Evolutionary conservation across 495 filamentous ascomycete species (phyloP), one percentile per base, ranked within the genome.

Genomic region (Aspergillus steynii): DNA sequence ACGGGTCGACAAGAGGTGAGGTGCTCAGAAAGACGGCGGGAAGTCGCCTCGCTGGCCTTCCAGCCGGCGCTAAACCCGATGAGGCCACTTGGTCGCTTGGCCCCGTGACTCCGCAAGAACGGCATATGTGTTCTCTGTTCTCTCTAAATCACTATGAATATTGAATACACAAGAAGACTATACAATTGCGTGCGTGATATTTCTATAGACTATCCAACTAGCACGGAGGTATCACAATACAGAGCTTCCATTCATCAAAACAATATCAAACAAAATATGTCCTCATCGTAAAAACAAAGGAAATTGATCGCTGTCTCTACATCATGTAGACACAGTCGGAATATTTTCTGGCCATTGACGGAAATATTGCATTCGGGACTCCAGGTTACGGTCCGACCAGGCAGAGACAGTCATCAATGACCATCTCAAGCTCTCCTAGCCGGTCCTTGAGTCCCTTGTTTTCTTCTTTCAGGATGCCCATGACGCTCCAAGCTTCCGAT

Each of bases 361-460:
- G 8, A 55, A 15, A 25, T 42, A 8, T 50, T 15, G n/a, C 1
- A 27, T 50, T 2, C 20, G 1, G 48, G 5, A 10, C 25, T 26
- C n/a, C 14, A 2, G 25, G 12, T 72, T 65, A 78, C 55, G 76
- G 76, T 0, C 74, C 77, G 65, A 91, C 83, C 57, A 87, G 71
- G 67, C 89, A 85, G 66, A 94, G 74, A 29, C 87, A 90, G 46
- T 87, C 87, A 58, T 92, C 89, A 12, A 92, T 83, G 0, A 85
- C 85, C 26, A 77, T 75, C 71, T 92, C 90, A 2, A 93, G 68
- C 60, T 88, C 79, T 0, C 83, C 83, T 1, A 94, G 77, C 42
- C 88, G 76, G 32, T 80, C 80, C 74, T 92, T 93, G 50, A 93
- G 71, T 6, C 83, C 82, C 62, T 79, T 80, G 61, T 93, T 94